Evolutionary conservation across 345 rosid species (phyloP), one percentile per base, ranked within the genome.

Genomic region (Carallia brachiata): DNA sequence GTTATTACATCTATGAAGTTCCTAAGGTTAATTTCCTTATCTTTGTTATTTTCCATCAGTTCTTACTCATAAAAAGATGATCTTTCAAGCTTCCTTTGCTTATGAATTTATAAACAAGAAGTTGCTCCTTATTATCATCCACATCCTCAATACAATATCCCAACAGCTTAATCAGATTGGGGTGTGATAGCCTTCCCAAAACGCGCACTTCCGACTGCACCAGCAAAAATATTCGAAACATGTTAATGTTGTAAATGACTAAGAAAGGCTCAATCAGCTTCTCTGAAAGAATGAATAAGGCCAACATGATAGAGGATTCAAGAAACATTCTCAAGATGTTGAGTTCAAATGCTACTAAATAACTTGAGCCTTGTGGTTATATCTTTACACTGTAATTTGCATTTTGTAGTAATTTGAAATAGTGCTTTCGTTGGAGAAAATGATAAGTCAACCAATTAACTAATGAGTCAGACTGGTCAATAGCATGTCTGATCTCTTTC

Each of bases 31-130:
- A 62, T 39, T 23, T 27, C 8, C 23, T 36, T 31, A 31, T 32
- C 36, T 18, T 40, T 9, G 37, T 63, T 63, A 44, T 62, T 70
- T 52, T 47, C 19, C 31, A 23, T 60, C 70, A 75, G 37, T 65
- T 62, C 85, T 89, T 85, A 91, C 97, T 78, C 78, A 88, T 70
- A 62, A 93, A 93, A 36, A 91, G 89, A 78, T 89, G 97, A 69
- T 73, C 86, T 53, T 88, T 91, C 70, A 89, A 83, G 78, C 92
- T 85, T 72, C 96, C 92, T 74, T 75, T 91, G 15, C 82, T 84
- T 89, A 89, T 71, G 77, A 87, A 93, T 78, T 91, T 94, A 16
- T 85, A 91, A 61, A 93, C 96, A 36, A 90, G 88, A 1, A 88
- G 87, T 44, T 86, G 82, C 74, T 84, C 92, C 28, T 67, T 75